Conservation (phyloP, 2,329 filamentous ascomycete genomes). For the Diplodia corticola region DNA sequence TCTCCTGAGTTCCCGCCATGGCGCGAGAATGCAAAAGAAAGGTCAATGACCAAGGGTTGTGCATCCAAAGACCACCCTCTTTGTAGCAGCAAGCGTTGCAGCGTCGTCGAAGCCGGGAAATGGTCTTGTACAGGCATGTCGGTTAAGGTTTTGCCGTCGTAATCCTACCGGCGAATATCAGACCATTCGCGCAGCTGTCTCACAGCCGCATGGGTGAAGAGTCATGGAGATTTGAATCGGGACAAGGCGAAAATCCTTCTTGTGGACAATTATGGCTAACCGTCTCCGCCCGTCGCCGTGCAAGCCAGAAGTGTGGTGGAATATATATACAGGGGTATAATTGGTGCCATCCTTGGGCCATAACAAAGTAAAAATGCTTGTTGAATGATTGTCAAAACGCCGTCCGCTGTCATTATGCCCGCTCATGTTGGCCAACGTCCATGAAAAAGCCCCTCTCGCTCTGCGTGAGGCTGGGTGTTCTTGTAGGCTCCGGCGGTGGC, state of each 20-base stretch:
- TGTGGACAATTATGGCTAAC: background rate
- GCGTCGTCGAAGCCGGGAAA: background rate
- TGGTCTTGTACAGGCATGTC: background rate
- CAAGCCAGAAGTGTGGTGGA: background rate
- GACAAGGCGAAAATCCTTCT: background rate
- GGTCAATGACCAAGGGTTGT: background rate
- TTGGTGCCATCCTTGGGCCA: conserved; percentile 5
- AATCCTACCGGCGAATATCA: background rate
- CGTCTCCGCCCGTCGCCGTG: background rate
- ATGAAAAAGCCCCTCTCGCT: conserved; percentile 2
- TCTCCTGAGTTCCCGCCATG: background rate
- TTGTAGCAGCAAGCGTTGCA: background rate
- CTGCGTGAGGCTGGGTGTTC: background rate
- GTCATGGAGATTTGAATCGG: background rate
- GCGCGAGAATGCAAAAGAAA: background rate
- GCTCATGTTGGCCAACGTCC: background rate
- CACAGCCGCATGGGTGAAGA: background rate
- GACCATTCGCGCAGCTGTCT: background rate
- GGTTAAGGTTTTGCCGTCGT: background rate
- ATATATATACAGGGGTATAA: conserved; percentile 12
- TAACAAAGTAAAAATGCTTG: background rate
- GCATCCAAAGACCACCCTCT: background rate
- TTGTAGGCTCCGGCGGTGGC: background rate
- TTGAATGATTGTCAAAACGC: background rate
- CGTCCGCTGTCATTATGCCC: background rate